Evolutionary conservation across 2,329 filamentous ascomycete species (phyloP).

Genomic region (Fusarium sp.): DNA sequence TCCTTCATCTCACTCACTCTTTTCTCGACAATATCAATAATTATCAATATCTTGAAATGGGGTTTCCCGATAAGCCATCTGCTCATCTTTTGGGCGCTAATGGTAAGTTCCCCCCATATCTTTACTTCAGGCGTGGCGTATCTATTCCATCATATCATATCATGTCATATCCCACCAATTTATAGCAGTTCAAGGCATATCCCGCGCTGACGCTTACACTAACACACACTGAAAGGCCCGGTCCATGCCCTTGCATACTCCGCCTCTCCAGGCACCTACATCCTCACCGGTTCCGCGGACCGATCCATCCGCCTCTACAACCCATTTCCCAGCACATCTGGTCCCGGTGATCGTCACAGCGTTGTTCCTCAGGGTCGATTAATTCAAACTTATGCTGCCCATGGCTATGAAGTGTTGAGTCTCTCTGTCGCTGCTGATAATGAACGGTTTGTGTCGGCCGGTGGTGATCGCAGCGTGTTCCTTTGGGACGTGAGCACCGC

Average conservation of each 20-base stretch:
- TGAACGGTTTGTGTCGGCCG: conserved; percentile 84
- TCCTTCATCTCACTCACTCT: conserved; percentile 8
- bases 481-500: conserved; percentile 93
- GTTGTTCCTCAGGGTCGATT: conserved; percentile 66
- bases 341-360: conserved; percentile 43
- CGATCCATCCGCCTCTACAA: conserved; percentile 90
- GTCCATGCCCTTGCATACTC: conserved; percentile 81
- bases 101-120: conserved; percentile 55
- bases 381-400: conserved; percentile 88
- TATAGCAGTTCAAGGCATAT: conserved; percentile 14
- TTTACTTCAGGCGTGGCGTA: conserved; percentile 32
- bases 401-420: conserved; percentile 92
- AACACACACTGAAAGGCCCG: conserved; percentile 62
- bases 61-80: conserved; percentile 61
- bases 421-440: conserved; percentile 82
- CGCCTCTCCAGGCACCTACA: conserved; percentile 77
- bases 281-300: conserved; percentile 89
- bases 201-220: conserved; percentile 36
- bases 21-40: conserved; percentile 1
- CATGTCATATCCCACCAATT: conserved; percentile 1
- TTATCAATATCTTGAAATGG: conserved; percentile 50
- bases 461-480: conserved; percentile 91
- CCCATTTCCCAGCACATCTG: conserved; percentile 65
- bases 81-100: conserved; percentile 70
- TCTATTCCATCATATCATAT: background rate